A percentile compares a stretch with the other conserved stretches of the same genome.
phyloP scores from a whole-genome alignment of 257 asterid genomes.

The Lycium ferocissimum region DNA sequence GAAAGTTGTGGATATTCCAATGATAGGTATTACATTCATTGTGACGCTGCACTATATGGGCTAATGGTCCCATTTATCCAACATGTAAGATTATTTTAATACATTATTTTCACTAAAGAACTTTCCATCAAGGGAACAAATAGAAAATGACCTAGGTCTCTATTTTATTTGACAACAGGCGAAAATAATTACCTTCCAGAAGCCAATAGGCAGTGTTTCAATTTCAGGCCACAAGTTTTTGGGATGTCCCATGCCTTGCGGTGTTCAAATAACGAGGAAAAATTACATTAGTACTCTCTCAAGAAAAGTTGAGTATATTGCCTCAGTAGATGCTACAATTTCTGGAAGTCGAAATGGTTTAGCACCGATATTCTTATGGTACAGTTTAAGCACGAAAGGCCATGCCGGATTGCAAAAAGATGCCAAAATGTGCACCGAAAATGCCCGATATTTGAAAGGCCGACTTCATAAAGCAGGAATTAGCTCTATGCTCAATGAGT shows the following conservation, averaged over 20 bases:
- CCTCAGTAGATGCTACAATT: background rate
- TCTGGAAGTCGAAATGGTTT: background rate
- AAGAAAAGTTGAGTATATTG: background rate
- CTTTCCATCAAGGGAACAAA: background rate
- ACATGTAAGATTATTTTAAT: background rate
- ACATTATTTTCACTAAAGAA: background rate
- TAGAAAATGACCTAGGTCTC: background rate
- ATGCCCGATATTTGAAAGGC: background rate
- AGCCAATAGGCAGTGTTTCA: background rate
- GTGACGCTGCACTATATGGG: background rate
- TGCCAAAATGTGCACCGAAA: background rate
- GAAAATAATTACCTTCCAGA: constrained; percentile 14
- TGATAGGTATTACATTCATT: background rate
- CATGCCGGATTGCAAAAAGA: too few species aligned
- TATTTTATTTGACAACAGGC: background rate
- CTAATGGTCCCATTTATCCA: background rate
- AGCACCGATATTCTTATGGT: too few species aligned
- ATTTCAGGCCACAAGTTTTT: background rate
- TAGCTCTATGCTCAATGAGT: background rate
- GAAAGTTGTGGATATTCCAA: constrained; percentile 3
- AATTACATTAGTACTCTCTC: background rate
- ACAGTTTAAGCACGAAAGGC: too few species aligned
- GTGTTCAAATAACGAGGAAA: background rate
- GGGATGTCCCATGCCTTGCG: constrained; percentile 3
- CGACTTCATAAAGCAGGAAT: background rate